These are phyloP conservation scores for Geoglossum cookeanum DNA, from an alignment of 2,329 filamentous ascomycete species.

Conservation along the genomic window DNA sequence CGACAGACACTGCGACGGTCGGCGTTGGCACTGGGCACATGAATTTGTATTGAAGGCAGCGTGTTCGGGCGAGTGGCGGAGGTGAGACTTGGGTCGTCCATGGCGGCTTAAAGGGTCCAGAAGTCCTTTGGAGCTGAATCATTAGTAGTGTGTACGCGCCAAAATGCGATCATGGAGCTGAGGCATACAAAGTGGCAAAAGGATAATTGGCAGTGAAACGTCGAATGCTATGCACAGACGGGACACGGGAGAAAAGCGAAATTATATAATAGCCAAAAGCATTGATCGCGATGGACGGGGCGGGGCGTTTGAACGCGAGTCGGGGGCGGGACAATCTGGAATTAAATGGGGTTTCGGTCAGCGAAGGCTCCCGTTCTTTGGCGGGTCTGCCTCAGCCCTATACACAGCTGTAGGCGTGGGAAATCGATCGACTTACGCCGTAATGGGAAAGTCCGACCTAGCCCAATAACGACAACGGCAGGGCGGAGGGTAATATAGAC, in stretches of 20 bases:
- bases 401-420: neutral
- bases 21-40: neutral
- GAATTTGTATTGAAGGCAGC: neutral
- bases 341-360: neutral
- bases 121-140: neutral
- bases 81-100: conserved; percentile 3
- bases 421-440: neutral
- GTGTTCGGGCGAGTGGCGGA: neutral
- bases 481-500: neutral
- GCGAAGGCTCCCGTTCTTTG: neutral
- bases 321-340: neutral
- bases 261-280: neutral
- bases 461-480: neutral
- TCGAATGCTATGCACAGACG: neutral
- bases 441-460: neutral
- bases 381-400: neutral
- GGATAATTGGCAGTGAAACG: conserved; percentile 1
- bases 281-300: neutral
- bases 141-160: neutral
- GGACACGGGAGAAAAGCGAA: neutral
- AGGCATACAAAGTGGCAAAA: neutral
- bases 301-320: neutral
- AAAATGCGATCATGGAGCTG: neutral
- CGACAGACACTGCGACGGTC: neutral
- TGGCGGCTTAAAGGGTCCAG: neutral